A percentile compares a stretch with the other conserved stretches of the same genome.
These are phyloP conservation scores for Cryphonectria japonica DNA, from an alignment of 2,329 filamentous ascomycete species.

Conservation along the genomic window DNA sequence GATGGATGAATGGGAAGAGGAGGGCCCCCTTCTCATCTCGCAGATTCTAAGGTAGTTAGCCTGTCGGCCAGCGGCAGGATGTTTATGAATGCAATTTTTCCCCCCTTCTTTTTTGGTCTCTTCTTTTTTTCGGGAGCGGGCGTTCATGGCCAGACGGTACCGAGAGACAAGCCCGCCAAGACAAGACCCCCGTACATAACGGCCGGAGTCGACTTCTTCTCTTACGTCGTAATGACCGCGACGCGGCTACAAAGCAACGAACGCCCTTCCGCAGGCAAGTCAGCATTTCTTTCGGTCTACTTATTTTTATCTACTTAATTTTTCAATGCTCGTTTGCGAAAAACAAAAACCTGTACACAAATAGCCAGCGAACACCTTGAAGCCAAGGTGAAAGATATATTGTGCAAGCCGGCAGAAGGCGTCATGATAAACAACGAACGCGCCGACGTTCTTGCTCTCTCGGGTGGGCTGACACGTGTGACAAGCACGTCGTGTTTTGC, in stretches of 20 bases:
- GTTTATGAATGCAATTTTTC: not conserved
- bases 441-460: not conserved
- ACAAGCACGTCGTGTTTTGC: slow-evolving; percentile 5
- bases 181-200: not conserved
- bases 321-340: not conserved
- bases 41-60: slow-evolving; percentile 3
- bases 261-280: not conserved
- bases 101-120: too few relatives aligned
- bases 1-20: too few relatives aligned
- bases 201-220: not conserved
- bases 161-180: slow-evolving; percentile 4
- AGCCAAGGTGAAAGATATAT: slow-evolving; percentile 12
- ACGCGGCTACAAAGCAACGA: not conserved
- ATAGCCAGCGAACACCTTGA: not conserved
- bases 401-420: not conserved
- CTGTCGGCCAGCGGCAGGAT: slow-evolving; percentile 5
- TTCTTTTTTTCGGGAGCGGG: not conserved
- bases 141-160: not conserved
- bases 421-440: not conserved
- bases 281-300: not conserved
- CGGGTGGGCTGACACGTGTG: slow-evolving; percentile 6
- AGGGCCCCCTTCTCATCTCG: slow-evolving; percentile 9
- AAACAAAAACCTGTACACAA: not conserved
- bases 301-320: too few relatives aligned
- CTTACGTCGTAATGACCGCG: not conserved